A percentile compares a stretch with the other conserved stretches of the same genome.
Conservation (phyloP, 805 yeast species). For the Candida chilensis region DNA sequence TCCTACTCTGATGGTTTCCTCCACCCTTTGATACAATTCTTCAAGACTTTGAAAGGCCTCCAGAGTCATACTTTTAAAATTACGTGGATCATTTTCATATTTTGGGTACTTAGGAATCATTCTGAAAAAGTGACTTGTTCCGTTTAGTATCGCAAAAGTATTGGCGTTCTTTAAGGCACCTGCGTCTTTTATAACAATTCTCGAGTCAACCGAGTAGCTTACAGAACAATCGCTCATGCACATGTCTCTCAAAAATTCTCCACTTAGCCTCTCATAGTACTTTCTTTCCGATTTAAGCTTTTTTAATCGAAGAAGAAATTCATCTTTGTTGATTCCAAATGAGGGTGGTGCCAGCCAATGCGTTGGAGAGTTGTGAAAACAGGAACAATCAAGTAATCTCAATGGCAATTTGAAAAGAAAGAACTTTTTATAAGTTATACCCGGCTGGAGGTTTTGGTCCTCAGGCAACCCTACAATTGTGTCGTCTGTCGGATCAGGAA, state of each 20-base stretch:
- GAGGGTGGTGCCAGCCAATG: background rate
- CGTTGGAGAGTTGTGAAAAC: constrained; percentile 6
- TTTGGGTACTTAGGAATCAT: too few species aligned
- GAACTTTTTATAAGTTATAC: constrained; percentile 25
- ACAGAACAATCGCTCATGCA: background rate
- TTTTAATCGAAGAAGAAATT: background rate
- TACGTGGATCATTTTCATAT: too few species aligned
- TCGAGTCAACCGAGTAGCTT: background rate
- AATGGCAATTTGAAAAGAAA: constrained; percentile 28
- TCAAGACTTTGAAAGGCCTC: too few species aligned
- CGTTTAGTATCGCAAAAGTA: too few species aligned
- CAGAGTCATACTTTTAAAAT: too few species aligned
- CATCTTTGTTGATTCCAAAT: constrained; percentile 1
- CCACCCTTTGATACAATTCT: too few species aligned
- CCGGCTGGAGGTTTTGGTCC: constrained; percentile 17
- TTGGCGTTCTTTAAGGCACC: background rate
- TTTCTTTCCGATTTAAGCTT: background rate
- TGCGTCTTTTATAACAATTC: background rate
- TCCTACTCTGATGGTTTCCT: too few species aligned
- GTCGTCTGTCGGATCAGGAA: constrained; percentile 21
- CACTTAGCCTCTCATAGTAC: background rate
- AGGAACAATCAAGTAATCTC: constrained; percentile 21
- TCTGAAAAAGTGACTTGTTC: too few species aligned
- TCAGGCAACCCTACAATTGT: constrained; percentile 13
- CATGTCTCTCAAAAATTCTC: background rate